Evolutionary conservation across 2,329 filamentous ascomycete species (phyloP), one percentile per base, ranked within the genome.

Genomic region (Fusarium setosum): DNA sequence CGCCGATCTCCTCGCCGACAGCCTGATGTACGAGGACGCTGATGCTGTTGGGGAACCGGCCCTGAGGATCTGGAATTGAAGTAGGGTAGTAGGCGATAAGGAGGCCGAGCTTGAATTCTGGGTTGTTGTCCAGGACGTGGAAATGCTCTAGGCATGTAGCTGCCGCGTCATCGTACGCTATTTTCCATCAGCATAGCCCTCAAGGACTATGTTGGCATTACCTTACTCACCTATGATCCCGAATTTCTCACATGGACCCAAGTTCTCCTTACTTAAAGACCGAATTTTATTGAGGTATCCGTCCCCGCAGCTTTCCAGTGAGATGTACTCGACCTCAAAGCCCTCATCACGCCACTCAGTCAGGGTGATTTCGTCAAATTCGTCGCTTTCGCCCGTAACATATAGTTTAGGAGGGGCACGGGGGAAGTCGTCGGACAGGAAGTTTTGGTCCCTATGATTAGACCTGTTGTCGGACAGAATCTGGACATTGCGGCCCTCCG

Each of bases 61-160:
- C 79, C 6, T 76, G 68, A 3, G 81, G 79, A 15, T 83, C 81
- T 1, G 81, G 81, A 18, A 83, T 79, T 0, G 76, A 67, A 3
- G 77, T 77, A 1, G 81, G 81, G 56, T 83, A 83, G 59, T 83
- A 83, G 1, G 81, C 81, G 10, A 83, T 74, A 4, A 83, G 75
- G 10, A 77, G 73, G 4, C 76, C 74, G 18, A 83, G 75, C 56
- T 79, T 81, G 63, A 78, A 78, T 9, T 81, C 79, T 4, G 75
- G 75, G 59, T 83, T 83, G 53, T 83, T 79, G 52, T 81, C 80
- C 11, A 81, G 59, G 11, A 80, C 59, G 63, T 83, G 81, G 61
- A 80, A 83, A 61, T 81, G 77, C 69, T 83, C 79, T 1, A 83
- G 74, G 44, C 81, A 83, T 26, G 74, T 44, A 6, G 76, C 74